Evolutionary conservation across 2,329 filamentous ascomycete species (phyloP), one percentile per base, ranked within the genome.

Genomic region (Rhynchosporium secalis): DNA sequence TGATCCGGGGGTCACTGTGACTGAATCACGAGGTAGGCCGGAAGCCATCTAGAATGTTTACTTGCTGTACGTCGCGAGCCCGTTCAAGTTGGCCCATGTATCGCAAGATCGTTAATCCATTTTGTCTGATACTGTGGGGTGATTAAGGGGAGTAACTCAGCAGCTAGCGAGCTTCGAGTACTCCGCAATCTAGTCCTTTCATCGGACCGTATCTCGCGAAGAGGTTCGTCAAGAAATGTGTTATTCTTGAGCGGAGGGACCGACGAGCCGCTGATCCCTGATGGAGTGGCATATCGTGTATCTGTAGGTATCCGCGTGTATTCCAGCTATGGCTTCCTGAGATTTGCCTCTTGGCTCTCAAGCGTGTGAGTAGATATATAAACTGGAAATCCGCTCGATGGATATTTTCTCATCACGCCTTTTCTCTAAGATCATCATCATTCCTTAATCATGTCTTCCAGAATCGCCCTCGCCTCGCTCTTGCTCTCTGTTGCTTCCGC

Each of bases 401-500:
- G 41, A 13, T n/a, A 51, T 52, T 40, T 33, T n/a, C 45, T 31
- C 45, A 40, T 15, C 56, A 58, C 31, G 43, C 36, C 43, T 43
- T 28, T 54, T 46, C 58, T 54, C 40, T 26, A 57, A 57, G 40
- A 33, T 57, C 41, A 47, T 45, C 41, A 31, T 58, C 54, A 56
- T 12, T 43, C 49, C 40, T 59, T 49, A 43, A 64, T 56, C 56
- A 67, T 68, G 66, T 62, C 58, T 62, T 67, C 62, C 45, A 64
- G 61, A 52, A 57, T 66, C 48, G 59, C 59, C 29, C 62, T 62
- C 31, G 59, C 56, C 40, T 62, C 62, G 36, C 51, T 61, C 20
- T 57, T 64, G 36, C 41, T 61, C 9, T 54, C 76, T 48, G 77
- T 74, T 57, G 78, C 73, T 46, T 71, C 75, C 45, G 78, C 76